phyloP scores from a whole-genome alignment of 805 yeast genomes.

The Cyberlindnera euphorbiae region DNA sequence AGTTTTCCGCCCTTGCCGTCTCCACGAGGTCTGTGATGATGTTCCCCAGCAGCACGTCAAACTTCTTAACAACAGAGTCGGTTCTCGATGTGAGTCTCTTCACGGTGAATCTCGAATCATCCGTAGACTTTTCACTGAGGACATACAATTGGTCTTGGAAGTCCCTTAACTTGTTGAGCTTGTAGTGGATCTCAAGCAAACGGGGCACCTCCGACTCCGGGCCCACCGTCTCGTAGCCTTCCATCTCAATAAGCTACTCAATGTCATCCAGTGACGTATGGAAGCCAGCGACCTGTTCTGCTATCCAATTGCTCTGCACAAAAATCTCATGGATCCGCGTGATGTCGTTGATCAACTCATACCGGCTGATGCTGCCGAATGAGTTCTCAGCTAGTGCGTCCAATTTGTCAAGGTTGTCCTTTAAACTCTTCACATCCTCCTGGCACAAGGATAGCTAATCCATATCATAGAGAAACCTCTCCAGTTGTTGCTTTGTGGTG shows the following conservation, averaged over 20 bases:
- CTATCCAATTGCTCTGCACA: slow-evolving; percentile 60
- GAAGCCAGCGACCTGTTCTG: slow-evolving; percentile 56
- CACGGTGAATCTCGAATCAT: slow-evolving; percentile 68
- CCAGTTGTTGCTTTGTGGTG: slow-evolving; percentile 43
- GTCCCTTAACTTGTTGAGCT: slow-evolving; percentile 66
- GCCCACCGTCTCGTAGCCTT: slow-evolving; percentile 32
- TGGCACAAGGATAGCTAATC: slow-evolving; percentile 35
- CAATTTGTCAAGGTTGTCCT: slow-evolving; percentile 40
- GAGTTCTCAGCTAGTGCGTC: slow-evolving; percentile 50
- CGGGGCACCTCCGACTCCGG: slow-evolving; percentile 47
- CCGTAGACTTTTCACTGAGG: slow-evolving; percentile 48
- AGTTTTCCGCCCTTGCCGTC: slow-evolving; percentile 63
- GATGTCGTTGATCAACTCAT: slow-evolving; percentile 63
- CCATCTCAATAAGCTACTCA: slow-evolving; percentile 47
- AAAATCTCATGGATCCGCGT: slow-evolving; percentile 69
- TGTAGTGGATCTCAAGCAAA: slow-evolving; percentile 63
- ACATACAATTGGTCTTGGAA: slow-evolving; percentile 67
- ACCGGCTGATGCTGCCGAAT: slow-evolving; percentile 55
- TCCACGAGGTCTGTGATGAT: slow-evolving; percentile 71
- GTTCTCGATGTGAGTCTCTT: slow-evolving; percentile 43
- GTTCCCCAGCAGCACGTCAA: slow-evolving; percentile 59
- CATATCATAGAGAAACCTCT: slow-evolving; percentile 44
- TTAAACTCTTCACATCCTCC: slow-evolving; percentile 46
- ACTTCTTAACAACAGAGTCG: slow-evolving; percentile 45
- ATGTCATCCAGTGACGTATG: slow-evolving; percentile 46